Percentiles rank a stretch among this genome's conserved stretches.
Conservation (phyloP, 1,139 yeast species). For the Debaryomycetaceae sp. region DNA sequence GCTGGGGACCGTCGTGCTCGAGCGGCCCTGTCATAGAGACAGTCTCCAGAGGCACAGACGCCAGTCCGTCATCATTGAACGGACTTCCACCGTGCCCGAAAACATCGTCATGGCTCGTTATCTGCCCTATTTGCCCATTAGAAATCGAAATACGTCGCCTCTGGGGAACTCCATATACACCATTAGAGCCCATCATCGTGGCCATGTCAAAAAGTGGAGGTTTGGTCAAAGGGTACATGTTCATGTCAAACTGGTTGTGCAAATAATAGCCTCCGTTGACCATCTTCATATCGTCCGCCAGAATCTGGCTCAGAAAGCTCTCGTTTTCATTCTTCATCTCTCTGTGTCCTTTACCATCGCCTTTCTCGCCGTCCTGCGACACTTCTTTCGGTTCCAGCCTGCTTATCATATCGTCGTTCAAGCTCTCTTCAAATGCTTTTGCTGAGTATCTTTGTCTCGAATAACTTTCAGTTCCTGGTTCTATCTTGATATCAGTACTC, state of each 20-base stretch:
- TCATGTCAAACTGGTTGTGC: conserved; percentile 35
- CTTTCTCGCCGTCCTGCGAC: neutral
- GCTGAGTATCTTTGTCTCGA: neutral
- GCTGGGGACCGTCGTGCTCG: neutral
- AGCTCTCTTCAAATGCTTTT: neutral
- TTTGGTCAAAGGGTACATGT: conserved; percentile 58
- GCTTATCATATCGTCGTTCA: neutral
- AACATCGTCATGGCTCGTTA: conserved; percentile 46
- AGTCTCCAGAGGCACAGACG: conserved; percentile 4
- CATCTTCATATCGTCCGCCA: neutral
- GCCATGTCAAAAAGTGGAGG: conserved; percentile 64
- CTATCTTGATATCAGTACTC: neutral
- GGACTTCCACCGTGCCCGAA: conserved; percentile 23
- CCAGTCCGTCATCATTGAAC: conserved; percentile 14
- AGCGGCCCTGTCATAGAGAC: neutral
- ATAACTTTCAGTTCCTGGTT: neutral
- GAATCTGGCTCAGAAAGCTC: neutral
- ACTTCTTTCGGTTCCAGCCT: neutral
- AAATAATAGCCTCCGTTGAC: neutral
- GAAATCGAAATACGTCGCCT: conserved; percentile 69
- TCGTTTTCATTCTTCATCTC: neutral
- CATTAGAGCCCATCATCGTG: conserved; percentile 37
- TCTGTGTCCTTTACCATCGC: neutral
- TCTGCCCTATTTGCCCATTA: conserved; percentile 77
- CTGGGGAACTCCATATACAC: conserved; percentile 42